Evolutionary conservation across 108 stramenopile species (phyloP).

Genomic region (Nitzschia inconspicua): DNA sequence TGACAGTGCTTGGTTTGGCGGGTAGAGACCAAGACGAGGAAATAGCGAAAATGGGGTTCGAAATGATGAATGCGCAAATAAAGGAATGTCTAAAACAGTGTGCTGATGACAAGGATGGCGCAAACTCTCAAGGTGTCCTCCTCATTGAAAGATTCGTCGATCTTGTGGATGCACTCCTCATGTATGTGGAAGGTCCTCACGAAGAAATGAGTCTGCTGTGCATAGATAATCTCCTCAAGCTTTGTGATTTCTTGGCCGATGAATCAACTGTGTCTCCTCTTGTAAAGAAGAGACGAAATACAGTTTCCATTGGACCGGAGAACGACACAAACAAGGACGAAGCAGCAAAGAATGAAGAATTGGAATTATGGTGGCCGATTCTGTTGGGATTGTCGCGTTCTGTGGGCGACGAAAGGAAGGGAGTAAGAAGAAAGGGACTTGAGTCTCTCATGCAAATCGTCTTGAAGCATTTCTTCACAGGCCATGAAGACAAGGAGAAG

Average conservation of each 20-base stretch:
- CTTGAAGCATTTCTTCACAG: constrained; percentile 65
- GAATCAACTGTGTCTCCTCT: constrained; percentile 32
- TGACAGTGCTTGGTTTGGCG: constrained; percentile 84
- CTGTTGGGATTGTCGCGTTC: constrained; percentile 84
- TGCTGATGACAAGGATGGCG: not conserved
- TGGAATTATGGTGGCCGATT: constrained; percentile 97
- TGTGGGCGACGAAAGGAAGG: constrained; percentile 77
- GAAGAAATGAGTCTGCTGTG: constrained; percentile 73
- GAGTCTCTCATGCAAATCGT: constrained; percentile 58
- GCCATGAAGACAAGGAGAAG: constrained; percentile 19
- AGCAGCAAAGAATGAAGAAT: constrained; percentile 22
- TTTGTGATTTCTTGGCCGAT: constrained; percentile 59
- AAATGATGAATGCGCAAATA: constrained; percentile 58
- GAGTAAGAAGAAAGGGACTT: constrained; percentile 63
- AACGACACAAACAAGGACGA: not conserved
- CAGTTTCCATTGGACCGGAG: not conserved
- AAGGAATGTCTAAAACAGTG: constrained; percentile 36
- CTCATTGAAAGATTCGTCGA: constrained; percentile 89
- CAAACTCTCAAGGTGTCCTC: constrained; percentile 22
- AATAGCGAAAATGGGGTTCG: constrained; percentile 73
- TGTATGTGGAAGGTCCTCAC: constrained; percentile 83
- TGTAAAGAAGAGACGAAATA: constrained; percentile 14
- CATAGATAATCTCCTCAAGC: constrained; percentile 55
- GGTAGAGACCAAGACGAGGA: constrained; percentile 71
- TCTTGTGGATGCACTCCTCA: constrained; percentile 83